phyloP scores from a whole-genome alignment of 495 filamentous ascomycete species.

The Penicillium steckii region DNA sequence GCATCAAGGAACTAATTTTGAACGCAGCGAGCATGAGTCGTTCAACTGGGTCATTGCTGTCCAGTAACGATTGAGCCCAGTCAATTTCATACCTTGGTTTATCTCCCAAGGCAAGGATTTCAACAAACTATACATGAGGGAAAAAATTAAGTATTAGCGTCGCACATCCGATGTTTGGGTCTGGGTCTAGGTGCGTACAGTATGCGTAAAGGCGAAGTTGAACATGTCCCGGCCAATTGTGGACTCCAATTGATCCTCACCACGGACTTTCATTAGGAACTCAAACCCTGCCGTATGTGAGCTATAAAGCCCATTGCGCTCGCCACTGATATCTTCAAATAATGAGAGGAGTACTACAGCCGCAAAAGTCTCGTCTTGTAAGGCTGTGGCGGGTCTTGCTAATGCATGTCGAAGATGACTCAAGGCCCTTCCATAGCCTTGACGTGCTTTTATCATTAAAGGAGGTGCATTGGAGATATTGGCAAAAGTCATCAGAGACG shows the following conservation, averaged over 20 bases:
- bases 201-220: constrained; percentile 42
- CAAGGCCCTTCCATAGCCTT: constrained; percentile 37
- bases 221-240: constrained; percentile 41
- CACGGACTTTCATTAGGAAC: constrained; percentile 38
- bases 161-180: constrained; percentile 5
- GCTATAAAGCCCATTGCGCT: constrained; percentile 40
- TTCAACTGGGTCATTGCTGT: constrained; percentile 34
- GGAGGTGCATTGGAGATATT: constrained; percentile 29
- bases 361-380: constrained; percentile 44
- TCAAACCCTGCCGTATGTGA: constrained; percentile 45
- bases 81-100: constrained; percentile 33
- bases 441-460: constrained; percentile 32
- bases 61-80: constrained; percentile 29
- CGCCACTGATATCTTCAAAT: constrained; percentile 42
- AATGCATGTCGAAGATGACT: constrained; percentile 31
- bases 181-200: constrained; percentile 20
- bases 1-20: constrained; percentile 32
- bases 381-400: constrained; percentile 26
- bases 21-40: constrained; percentile 35
- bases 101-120: constrained; percentile 37
- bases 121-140: constrained; percentile 32
- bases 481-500: constrained; percentile 36
- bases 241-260: constrained; percentile 29
- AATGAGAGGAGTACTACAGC: constrained; percentile 38
- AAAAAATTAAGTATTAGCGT: background rate